These are phyloP conservation scores for Rasamsonia emersonii DNA, from an alignment of 2,329 filamentous ascomycete species.

Conservation along the genomic window DNA sequence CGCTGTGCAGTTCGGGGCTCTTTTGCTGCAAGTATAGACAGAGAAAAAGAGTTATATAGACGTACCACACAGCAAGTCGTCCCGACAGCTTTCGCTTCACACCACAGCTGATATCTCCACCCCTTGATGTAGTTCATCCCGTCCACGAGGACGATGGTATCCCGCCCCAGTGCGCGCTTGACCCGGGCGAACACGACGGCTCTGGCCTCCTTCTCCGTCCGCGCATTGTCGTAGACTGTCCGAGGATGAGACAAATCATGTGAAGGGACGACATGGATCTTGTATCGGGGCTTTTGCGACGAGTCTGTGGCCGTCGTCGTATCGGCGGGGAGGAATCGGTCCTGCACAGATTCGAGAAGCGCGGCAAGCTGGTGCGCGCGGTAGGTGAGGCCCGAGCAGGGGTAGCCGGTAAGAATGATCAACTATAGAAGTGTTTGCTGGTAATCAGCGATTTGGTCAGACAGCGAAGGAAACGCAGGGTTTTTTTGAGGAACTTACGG, in stretches of 20 bases:
- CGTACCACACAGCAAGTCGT: constrained; percentile 55
- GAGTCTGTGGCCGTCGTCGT: constrained; percentile 20
- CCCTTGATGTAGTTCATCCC: constrained; percentile 62
- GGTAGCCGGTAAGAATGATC: constrained; percentile 54
- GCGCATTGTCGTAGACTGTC: constrained; percentile 48
- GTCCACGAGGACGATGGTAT: constrained; percentile 55
- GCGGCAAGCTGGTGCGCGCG: constrained; percentile 50
- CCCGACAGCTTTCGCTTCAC: constrained; percentile 55
- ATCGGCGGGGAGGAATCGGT: constrained; percentile 33
- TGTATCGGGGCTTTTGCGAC: constrained; percentile 34
- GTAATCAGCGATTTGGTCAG: too few relatives aligned
- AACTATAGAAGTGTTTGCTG: constrained; percentile 46
- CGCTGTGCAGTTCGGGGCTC: not conserved
- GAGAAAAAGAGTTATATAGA: constrained; percentile 3
- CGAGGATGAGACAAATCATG: constrained; percentile 37
- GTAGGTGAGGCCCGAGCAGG: constrained; percentile 55
- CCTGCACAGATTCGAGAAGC: constrained; percentile 40
- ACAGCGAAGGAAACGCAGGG: too few relatives aligned
- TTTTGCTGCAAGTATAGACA: not conserved
- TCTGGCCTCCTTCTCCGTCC: constrained; percentile 55
- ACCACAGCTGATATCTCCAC: constrained; percentile 59
- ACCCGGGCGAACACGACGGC: constrained; percentile 54
- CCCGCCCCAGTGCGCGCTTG: constrained; percentile 48
- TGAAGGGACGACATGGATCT: constrained; percentile 30
- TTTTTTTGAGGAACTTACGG: too few relatives aligned